Base-by-base conservation (phyloP, 169 alveolate genomes). In the Eimeria brunetti region DNA sequence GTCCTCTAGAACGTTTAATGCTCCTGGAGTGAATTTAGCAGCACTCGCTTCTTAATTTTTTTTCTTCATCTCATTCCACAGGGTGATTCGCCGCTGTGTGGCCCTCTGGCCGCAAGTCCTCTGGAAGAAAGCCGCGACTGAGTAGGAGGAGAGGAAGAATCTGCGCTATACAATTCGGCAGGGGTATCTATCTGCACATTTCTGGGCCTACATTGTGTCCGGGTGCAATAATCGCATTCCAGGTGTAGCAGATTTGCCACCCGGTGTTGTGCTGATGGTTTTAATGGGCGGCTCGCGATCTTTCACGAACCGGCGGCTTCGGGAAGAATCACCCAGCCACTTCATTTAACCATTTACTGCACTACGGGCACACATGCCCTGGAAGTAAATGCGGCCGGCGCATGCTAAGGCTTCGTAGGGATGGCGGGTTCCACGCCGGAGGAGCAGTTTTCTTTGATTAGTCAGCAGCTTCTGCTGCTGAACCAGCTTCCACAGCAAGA, bases 361-460 rank as follows among this genome's bases (percentile, higher is more conserved):
- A 11, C 83, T 18, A 38, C 51, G 51, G 83, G 56, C 53, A 38
- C 51, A 73, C 56, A 9, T 73, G 53, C 83, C 33, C 33, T 73
- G 83, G 33, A 38, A 73, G 83, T 73, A 73, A 49, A 46, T 44
- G 88, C 27, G 62, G 88, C 64, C 67, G 24, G 88, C 38, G 27
- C 46, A 46, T 51, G 41, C 27, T n/a, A 78, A 44, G 64, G 67
- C 27, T 9, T 78, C 14, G 4, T 51, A 78, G 88, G 67, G 27
- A 86, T 86, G 92, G 92, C 92, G 81, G 92, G 62, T 22, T 86
- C 51, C 51, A 86, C 92, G 92, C 92, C 81, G 81, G 64, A 62
- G 27, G 83, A 86, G 81, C 81, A 62, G 60, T 86, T 86, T 62
- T 86, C 92, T 20, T 36, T 83, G 56, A 46, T 83, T 24, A 83